Conservation (phyloP, 345 rosid genomes). For the Brassica napus region DNA sequence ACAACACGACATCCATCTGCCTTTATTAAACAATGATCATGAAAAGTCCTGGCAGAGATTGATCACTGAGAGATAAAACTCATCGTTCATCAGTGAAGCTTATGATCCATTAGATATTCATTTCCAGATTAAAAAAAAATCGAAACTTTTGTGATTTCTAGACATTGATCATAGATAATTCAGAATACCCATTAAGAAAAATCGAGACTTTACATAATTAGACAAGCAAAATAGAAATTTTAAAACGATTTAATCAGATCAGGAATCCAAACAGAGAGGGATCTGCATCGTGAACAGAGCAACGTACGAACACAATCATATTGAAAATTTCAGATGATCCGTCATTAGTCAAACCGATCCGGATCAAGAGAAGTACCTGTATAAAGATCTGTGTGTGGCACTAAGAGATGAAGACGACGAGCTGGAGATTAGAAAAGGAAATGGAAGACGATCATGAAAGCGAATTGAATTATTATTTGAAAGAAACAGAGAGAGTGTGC, state of each 20-base stretch:
- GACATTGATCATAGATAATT: constrained; percentile 14
- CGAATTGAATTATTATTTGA: constrained; percentile 21
- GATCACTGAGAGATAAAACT: background rate
- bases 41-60: background rate
- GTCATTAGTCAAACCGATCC: constrained; percentile 24
- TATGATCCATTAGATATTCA: background rate
- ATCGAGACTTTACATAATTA: background rate
- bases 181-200: background rate
- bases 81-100: constrained; percentile 4
- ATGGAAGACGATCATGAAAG: constrained; percentile 14
- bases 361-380: constrained; percentile 15
- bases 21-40: background rate
- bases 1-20: background rate
- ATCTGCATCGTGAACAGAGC: background rate
- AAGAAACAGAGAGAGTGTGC: constrained; percentile 13
- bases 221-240: background rate
- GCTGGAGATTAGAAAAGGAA: background rate
- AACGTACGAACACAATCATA: constrained; percentile 13
- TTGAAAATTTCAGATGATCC: constrained; percentile 14
- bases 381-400: constrained; percentile 19
- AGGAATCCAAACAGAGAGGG: background rate
- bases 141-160: constrained; percentile 4
- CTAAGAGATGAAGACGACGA: constrained; percentile 20
- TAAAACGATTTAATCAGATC: background rate
- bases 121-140: background rate